phyloP scores from a whole-genome alignment of 2,329 filamentous ascomycete genomes.

The Hortaea sp. region DNA sequence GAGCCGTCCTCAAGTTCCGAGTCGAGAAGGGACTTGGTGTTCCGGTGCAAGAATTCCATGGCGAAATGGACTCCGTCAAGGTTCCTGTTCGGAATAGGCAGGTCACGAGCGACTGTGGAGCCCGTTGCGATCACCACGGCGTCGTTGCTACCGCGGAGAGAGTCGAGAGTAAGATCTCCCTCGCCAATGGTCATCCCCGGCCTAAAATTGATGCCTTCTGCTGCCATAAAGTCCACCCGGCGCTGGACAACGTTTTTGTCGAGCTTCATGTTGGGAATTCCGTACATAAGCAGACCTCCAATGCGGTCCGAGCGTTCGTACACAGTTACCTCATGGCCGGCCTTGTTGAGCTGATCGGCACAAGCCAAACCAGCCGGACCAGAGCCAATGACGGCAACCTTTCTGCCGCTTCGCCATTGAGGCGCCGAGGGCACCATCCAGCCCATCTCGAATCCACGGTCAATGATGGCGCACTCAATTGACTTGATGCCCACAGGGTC shows the following conservation, averaged over 20 bases:
- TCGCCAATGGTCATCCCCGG: conserved; percentile 70
- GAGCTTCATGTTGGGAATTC: conserved; percentile 98
- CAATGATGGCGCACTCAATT: conserved; percentile 95
- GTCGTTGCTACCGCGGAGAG: conserved; percentile 64
- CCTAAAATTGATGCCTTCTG: conserved; percentile 76
- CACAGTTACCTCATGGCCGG: conserved; percentile 77
- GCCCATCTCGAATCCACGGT: conserved; percentile 93
- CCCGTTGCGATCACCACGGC: conserved; percentile 87
- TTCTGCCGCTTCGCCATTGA: conserved; percentile 75
- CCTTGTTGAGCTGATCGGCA: conserved; percentile 89
- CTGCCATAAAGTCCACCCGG: conserved; percentile 87
- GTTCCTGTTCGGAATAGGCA: conserved; percentile 81
- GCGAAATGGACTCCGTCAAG: conserved; percentile 88
- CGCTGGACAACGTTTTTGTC: conserved; percentile 96
- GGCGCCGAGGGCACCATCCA: conserved; percentile 89
- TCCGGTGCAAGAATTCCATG: conserved; percentile 95
- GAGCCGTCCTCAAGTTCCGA: conserved; percentile 72
- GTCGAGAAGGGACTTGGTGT: conserved; percentile 94
- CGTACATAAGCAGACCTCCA: conserved; percentile 93
- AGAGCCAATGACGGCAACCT: conserved; percentile 78
- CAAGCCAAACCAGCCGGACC: conserved; percentile 82
- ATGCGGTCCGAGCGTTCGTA: conserved; percentile 87
- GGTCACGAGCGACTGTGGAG: conserved; percentile 83
- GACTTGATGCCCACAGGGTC: conserved; percentile 97
- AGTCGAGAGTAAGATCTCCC: conserved; percentile 54